Base-by-base conservation (phyloP, 176 grass and related monocot genomes). In the Thalia dealbata region DNA sequence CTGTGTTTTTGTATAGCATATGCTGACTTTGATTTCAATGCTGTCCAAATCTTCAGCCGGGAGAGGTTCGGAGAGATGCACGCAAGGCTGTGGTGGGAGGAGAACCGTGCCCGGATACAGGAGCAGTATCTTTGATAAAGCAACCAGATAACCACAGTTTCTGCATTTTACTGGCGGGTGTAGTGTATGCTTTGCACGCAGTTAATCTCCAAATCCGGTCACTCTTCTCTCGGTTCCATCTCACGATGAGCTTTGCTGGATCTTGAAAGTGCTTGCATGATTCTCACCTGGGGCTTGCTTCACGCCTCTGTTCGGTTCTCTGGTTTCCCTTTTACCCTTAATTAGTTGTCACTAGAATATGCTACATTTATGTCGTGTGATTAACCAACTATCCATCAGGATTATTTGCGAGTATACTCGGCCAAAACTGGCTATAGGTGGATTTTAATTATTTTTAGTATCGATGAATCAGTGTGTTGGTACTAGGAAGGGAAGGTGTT, bases 41-140 rank as follows among this genome's bases (percentile, higher is more conserved):
- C 28, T 13, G 45, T 77, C 21, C 42, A n/a, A 41, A 44, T 69
- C 18, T 83, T 65, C 79, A 99, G 95, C 78, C 95, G 95, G 70
- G 95, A 99, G 81, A 91, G 84, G 44, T 99, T 99, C 61, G 90
- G 87, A 15, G 95, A 99, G 83, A 88, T 87, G 90, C 90, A 93
- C 69, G 95, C 90, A 38, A 88, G 87, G 52, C 55, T 91, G 72
- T 99, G 95, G 95, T 99, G 95, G 95, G 95, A 99, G 43, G 85
- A 93, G 68, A 93, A 99, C 58, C 90, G 90, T 30, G 71, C 85
- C 3, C 91, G 95, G 64, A 93, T 99, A 91, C 95, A 93, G 3
- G 85, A 93, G 73, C 90, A 93, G 23, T 99, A 99, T 84, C 95
- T 99, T 69, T 91, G 73, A 85, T 67, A 73, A 73, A 73, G 19